Evolutionary conservation across 83 land plant genomes (phyloP), one percentile per base, ranked within the genome.

Genomic region (Larix sibirica): DNA sequence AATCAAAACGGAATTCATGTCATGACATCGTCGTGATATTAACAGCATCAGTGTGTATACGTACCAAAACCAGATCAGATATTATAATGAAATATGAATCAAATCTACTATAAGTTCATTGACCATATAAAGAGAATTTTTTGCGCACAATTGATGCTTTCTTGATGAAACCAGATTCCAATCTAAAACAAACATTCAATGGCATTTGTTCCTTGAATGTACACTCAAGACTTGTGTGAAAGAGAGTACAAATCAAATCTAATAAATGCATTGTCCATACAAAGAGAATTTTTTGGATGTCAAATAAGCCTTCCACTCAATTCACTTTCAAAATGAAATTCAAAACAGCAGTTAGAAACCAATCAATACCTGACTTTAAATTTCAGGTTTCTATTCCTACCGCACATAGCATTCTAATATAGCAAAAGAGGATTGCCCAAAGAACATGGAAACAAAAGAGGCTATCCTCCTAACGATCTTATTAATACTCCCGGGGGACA

Each of bases 301-400:
- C 31, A 68, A 68, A 38, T 31, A 33, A 33, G 36, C 13, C 14
- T 68, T 68, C 40, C 40, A 68, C 5, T 33, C 18, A 68, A 68
- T 68, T 18, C 18, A 38, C 36, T 33, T 67, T 66, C 17, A 67
- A 36, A 31, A 67, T 28, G 70, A 21, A 31, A 67, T 17, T 28
- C 36, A 13, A 31, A 8, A 31, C 40, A 68, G 20, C 42, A 65
- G 23, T 21, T 21, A 63, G 66, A 63, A 21, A n/a, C 6, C 64
- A 66, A 69, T 36, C 17, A 42, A 17, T 69, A 0, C 54, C 54
- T 71, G 24, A 40, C 26, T n/a, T 71, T 38, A 40, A n/a, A 71
- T 71, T 68, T 71, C 76, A 71, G 76, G 50, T 71, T 71, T 71
- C 38, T 71, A 40, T 14, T 36, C 14, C 74, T 70, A 71, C 76